Evolutionary conservation across 1,284 basidiomycete genomes (phyloP).

Genomic region (Pseudozyma flocculosa): DNA sequence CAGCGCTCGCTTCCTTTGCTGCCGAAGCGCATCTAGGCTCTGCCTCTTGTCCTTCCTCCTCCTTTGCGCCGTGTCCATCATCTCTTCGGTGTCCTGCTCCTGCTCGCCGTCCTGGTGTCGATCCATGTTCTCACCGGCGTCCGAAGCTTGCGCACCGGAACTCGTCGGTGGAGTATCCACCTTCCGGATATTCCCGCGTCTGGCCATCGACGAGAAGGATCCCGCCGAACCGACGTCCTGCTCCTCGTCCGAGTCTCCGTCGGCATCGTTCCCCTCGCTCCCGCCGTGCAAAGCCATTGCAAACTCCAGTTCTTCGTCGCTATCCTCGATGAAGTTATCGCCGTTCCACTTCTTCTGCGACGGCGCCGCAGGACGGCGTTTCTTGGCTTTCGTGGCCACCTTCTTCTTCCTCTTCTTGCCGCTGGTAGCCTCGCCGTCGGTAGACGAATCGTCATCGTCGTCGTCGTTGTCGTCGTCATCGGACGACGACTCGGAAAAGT

Average conservation of each 20-base stretch:
- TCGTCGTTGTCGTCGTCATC: not conserved
- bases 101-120: no score
- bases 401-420: slow-evolving; percentile 1
- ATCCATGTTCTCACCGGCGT: not conserved
- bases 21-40: not conserved
- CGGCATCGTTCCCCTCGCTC: no score
- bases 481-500: not conserved
- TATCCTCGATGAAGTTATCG: slow-evolving; percentile 52
- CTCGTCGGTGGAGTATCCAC: not conserved
- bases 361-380: slow-evolving; percentile 6
- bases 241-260: not conserved
- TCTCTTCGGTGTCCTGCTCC: no score
- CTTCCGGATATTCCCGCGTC: not conserved
- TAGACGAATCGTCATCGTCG: no score
- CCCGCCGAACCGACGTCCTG: not conserved
- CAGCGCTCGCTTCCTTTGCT: not conserved
- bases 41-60: not conserved
- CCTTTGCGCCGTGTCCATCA: no score
- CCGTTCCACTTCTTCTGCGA: slow-evolving; percentile 27
- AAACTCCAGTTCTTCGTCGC: slow-evolving; percentile 50
- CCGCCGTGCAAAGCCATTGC: slow-evolving; percentile 9
- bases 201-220: not conserved
- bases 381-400: slow-evolving; percentile 1
- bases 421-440: not conserved
- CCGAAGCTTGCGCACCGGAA: not conserved